phyloP scores from a whole-genome alignment of 2,329 filamentous ascomycete species.

The Delphinella strobiligena region DNA sequence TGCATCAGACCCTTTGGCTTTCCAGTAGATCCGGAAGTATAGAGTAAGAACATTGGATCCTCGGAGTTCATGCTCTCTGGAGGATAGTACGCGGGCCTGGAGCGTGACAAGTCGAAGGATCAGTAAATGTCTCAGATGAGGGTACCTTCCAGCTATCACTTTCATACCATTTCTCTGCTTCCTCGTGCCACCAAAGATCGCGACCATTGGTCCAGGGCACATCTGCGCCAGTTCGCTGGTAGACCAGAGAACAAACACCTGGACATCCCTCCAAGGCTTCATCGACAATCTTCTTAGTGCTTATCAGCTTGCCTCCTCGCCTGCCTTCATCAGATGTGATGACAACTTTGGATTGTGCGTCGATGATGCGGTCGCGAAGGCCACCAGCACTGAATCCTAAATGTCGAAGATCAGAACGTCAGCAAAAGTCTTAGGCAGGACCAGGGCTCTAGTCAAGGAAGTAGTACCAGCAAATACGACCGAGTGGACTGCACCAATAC shows the following conservation, averaged over 20 bases:
- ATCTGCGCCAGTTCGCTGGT: slow-evolving; percentile 87
- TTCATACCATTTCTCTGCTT: slow-evolving; percentile 96
- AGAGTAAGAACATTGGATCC: slow-evolving; percentile 92
- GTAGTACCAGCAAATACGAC: slow-evolving; percentile 98
- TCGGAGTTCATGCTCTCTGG: slow-evolving; percentile 85
- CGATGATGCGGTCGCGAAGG: slow-evolving; percentile 84
- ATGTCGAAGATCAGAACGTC: too few relatives aligned
- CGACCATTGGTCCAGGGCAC: slow-evolving; percentile 82
- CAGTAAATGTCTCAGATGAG: too few relatives aligned
- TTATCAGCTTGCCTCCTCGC: slow-evolving; percentile 92
- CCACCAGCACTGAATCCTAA: too few relatives aligned
- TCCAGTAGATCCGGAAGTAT: slow-evolving; percentile 94
- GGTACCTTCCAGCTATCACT: too few relatives aligned
- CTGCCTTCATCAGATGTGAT: slow-evolving; percentile 97
- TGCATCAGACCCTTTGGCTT: slow-evolving; percentile 99
- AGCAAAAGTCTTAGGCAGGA: too few relatives aligned
- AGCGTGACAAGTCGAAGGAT: too few relatives aligned
- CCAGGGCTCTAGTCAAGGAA: too few relatives aligned
- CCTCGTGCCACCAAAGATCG: slow-evolving; percentile 97
- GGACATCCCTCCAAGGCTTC: slow-evolving; percentile 95
- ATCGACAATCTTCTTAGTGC: slow-evolving; percentile 98
- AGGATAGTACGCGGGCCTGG: slow-evolving; percentile 79
- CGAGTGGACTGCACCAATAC: slow-evolving; percentile 92
- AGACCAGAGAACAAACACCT: slow-evolving; percentile 79
- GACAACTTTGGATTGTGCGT: slow-evolving; percentile 82